Evolutionary conservation across 257 asterid species (phyloP), one percentile per base, ranked within the genome.

Genomic region (Linaria vulgaris): DNA sequence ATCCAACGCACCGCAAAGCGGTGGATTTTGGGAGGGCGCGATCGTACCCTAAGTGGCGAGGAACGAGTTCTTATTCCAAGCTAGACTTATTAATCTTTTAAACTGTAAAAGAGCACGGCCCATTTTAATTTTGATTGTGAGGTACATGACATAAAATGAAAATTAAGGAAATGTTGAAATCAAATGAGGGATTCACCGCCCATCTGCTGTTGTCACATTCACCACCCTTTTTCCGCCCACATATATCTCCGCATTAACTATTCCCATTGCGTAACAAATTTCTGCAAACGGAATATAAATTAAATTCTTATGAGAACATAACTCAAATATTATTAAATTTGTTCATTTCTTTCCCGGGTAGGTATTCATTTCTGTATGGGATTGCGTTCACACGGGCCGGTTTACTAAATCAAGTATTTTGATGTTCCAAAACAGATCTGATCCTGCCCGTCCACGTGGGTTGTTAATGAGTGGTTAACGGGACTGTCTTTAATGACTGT

Each of bases 401-500:
- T n/a, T n/a, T 61, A 63, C 49, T 27, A 39, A 34, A 69, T 47
- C 19, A 63, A 60, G 41, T 38, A 2, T 15, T n/a, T 19, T 8
- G 5, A 25, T 12, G 59, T 6, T n/a, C 48, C 14, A 12, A 41
- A 1, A 2, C 3, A 54, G 24, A 43, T 6, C 30, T 6, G 56
- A 41, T 67, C 39, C 1, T 13, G 65, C 25, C 27, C 74, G 66
- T 70, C 56, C 74, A 75, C 56, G 69, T 73, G 87, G 70, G 56
- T 12, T 24, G 65, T 64, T 73, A 43, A 15, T 60, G 52, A 55
- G 66, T 56, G 76, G 66, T 52, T 55, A 24, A 71, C 12, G 48
- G 60, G 58, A 74, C 80, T 67, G 72, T 64, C 54, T 64, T 79
- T 72, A 58, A 41, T 45, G 60, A 9, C 25, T 50, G 19, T 14